Percentiles rank a stretch among this genome's conserved stretches.
phyloP scores from a whole-genome alignment of 2,329 filamentous ascomycete species.

The Trichoderma simmonsii region DNA sequence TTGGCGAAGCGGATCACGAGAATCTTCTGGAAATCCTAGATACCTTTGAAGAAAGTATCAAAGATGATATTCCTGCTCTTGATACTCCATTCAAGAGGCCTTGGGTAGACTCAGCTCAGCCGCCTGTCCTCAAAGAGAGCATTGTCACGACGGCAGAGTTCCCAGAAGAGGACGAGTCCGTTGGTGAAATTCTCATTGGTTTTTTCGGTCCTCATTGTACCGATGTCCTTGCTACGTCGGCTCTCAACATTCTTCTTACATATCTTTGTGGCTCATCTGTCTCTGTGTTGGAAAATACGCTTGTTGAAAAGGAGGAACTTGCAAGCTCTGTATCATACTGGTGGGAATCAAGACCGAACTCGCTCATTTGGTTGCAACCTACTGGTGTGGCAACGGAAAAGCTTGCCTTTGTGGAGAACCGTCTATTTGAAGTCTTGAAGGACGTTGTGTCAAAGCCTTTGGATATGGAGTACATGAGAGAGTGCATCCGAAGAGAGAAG shows the following conservation, averaged over 20 bases:
- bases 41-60: slow-evolving; percentile 81
- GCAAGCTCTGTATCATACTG: slow-evolving; percentile 81
- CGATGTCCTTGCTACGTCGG: slow-evolving; percentile 64
- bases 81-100: slow-evolving; percentile 77
- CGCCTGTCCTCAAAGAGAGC: slow-evolving; percentile 68
- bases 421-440: slow-evolving; percentile 78
- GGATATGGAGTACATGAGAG: slow-evolving; percentile 85
- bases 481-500: slow-evolving; percentile 79
- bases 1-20: slow-evolving; percentile 85
- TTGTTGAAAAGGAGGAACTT: slow-evolving; percentile 91
- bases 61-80: slow-evolving; percentile 73
- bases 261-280: slow-evolving; percentile 94
- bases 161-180: slow-evolving; percentile 93
- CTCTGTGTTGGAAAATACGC: slow-evolving; percentile 82
- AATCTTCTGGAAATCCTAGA: slow-evolving; percentile 80
- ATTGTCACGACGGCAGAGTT: slow-evolving; percentile 80
- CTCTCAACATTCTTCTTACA: slow-evolving; percentile 73
- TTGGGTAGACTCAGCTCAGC: slow-evolving; percentile 84
- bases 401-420: slow-evolving; percentile 76
- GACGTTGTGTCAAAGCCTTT: slow-evolving; percentile 77
- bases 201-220: slow-evolving; percentile 85
- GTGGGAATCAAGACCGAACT: slow-evolving; percentile 75
- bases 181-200: slow-evolving; percentile 79
- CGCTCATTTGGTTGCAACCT: slow-evolving; percentile 80
- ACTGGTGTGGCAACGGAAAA: slow-evolving; percentile 85